Evolutionary conservation across 768 basidiomycete species (phyloP).

Genomic region (Suillus variegatus): DNA sequence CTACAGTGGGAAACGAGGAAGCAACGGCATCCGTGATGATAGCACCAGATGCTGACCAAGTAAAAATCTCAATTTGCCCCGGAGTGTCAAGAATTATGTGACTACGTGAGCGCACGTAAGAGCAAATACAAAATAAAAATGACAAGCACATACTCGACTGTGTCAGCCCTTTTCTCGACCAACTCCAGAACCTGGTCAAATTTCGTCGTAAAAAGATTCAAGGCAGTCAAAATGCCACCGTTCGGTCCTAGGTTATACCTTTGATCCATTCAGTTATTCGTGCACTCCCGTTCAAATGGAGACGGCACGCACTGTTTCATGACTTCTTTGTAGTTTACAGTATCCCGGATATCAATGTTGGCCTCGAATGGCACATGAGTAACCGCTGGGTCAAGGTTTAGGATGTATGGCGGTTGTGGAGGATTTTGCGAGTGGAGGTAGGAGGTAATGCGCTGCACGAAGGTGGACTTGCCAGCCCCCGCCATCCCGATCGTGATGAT

Average conservation of each 20-base stretch:
- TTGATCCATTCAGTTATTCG: constrained; percentile 19
- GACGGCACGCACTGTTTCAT: constrained; percentile 93
- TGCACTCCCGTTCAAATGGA: constrained; percentile 17
- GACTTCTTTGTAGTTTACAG: constrained; percentile 95
- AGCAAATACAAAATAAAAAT: neutral
- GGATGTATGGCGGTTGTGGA: constrained; percentile 83
- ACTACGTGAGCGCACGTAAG: constrained; percentile 41
- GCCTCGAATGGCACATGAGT: constrained; percentile 89
- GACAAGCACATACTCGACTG: constrained; percentile 70
- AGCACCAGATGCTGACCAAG: constrained; percentile 98
- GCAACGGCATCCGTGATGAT: constrained; percentile 99
- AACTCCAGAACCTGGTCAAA: constrained; percentile 94
- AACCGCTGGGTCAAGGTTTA: constrained; percentile 98
- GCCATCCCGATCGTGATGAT: constrained; percentile 97
- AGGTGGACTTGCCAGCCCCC: constrained; percentile 96
- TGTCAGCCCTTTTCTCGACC: constrained; percentile 88
- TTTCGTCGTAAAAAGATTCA: constrained; percentile 98
- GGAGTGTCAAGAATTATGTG: constrained; percentile 96
- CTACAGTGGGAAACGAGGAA: constrained; percentile 87
- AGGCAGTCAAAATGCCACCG: constrained; percentile 94
- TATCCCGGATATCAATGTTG: constrained; percentile 98
- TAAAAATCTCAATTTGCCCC: constrained; percentile 99
- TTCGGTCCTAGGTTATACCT: constrained; percentile 99
- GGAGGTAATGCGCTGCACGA: constrained; percentile 93
- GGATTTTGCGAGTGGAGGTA: constrained; percentile 74